Base-by-base conservation (phyloP, 495 filamentous ascomycete species). In the Aspergillus asperescens region DNA sequence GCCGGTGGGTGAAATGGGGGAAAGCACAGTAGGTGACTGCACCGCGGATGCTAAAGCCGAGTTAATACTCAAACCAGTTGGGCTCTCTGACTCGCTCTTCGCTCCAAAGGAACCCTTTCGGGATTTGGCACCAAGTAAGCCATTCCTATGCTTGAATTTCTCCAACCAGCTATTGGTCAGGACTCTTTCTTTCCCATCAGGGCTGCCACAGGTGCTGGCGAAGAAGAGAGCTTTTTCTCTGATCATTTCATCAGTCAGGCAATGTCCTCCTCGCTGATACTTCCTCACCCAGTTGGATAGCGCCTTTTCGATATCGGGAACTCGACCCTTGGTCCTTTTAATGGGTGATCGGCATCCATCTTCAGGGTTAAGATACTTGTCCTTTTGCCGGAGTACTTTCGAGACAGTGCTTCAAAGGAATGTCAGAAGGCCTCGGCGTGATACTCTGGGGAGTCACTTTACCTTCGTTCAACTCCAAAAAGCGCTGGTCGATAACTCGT, bases 381-480 rank as follows among this genome's bases (percentile, higher is more conserved):
- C 93, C 68, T 95, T 96, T 62, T 95, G 86, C 47, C 93, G 87
- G 55, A 97, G 71, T 45, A 99, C 93, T 66, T 99, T 99, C 52
- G 93, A 99, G 5, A 99, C 93, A 29, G 93, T 99, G 70, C 93
- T 98, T 64, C 38, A 57, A n/a, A 50, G 25, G 18, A 48, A 28
- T 37, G 58, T 68, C 59, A 66, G 66, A 60, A 55, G 57, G 28
- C 18, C 9, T 25, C 27, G 10, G 25, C 23, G n/a, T 8, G 24
- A 39, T 22, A 32, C 9, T 29, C 13, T n/a, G 1, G 28, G 35
- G 38, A 28, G 48, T 28, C 16, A 58, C 59, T 52, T 44, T 87
- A 98, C 93, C 93, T 98, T 85, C 93, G 78, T 75, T 99, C 93
- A 48, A 99, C 93, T 19, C 93, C 92, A 75, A 99, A 99, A 66